Base-by-base conservation (phyloP, 805 yeast genomes). In the Priceomyces carsonii region DNA sequence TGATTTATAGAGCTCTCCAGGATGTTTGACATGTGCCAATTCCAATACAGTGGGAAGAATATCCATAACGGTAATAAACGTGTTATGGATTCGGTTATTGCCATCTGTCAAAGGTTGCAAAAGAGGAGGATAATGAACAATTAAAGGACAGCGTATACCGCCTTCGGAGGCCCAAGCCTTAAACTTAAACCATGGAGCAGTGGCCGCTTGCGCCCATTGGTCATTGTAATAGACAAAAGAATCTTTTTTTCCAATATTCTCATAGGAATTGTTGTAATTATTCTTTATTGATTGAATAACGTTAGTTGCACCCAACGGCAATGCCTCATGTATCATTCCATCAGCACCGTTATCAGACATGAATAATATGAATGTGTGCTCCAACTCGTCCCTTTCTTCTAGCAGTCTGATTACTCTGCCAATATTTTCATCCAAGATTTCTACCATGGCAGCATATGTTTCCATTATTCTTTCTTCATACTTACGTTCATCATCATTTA, bases 331-430 rank as follows among this genome's bases (percentile, higher is more conserved):
- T 32, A 75, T 55, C 67, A 75, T 70, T 10, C 83, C 80, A 49
- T 79, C 83, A 4, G 83, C 83, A 16, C 83, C 84, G 50, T 79
- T 79, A 52, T 79, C 83, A 3, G 82, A 75, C 71, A 77, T 73
- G 57, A 79, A 79, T 21, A 76, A 42, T n/a, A 78, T 61, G 44
- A 77, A 61, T 0, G 83, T 78, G 53, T 79, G 73, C 26, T 77
- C 81, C 18, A 67, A 51, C 48, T 75, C 74, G 8, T 66, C 74
- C 1, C 57, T 51, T 3, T 43, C 33, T 45, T 74, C 66, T 17
- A 79, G 53, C 14, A 61, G 53, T 4, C 65, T 55, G 4, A 77
- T 37, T 1, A 77, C 69, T 35, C 69, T 60, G 2, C 83, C 85
- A 21, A 79, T 56, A 37, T 77, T 68, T 23, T 49, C 48, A 45